Conservation (phyloP, 2,329 filamentous ascomycete genomes). For the Pseudogymnoascus destructans region DNA sequence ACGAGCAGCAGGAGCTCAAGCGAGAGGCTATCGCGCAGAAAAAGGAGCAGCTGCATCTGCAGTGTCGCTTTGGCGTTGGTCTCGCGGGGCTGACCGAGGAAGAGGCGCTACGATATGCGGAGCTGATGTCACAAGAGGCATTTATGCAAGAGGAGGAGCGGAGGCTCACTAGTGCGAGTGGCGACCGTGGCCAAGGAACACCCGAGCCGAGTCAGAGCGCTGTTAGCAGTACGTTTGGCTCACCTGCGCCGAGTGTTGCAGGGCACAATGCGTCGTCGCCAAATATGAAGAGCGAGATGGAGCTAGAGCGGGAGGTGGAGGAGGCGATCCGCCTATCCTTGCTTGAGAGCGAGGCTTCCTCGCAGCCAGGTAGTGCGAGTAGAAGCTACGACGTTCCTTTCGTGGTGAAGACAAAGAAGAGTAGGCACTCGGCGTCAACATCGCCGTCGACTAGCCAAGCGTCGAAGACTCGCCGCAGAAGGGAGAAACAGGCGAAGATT, state of each 20-base stretch:
- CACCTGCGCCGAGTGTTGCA: constrained; percentile 41
- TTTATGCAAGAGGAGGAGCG: constrained; percentile 44
- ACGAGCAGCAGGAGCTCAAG: constrained; percentile 71
- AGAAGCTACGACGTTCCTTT: constrained; percentile 36
- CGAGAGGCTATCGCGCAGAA: constrained; percentile 54
- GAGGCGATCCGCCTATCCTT: constrained; percentile 49
- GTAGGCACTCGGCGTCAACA: constrained; percentile 28
- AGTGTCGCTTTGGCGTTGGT: constrained; percentile 72
- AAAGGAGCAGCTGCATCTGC: constrained; percentile 57
- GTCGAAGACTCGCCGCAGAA: constrained; percentile 14
- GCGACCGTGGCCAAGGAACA: constrained; percentile 31
- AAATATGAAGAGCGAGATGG: constrained; percentile 29
- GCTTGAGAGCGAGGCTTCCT: constrained; percentile 40
- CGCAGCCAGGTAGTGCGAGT: constrained; percentile 33
- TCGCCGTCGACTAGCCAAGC: constrained; percentile 27
- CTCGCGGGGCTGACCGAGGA: constrained; percentile 54
- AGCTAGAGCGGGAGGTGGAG: constrained; percentile 48
- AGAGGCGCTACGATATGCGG: constrained; percentile 50
- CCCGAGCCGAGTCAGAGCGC: constrained; percentile 22
- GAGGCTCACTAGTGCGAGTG: constrained; percentile 38
- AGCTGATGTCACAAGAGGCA: constrained; percentile 52
- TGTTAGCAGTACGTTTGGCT: constrained; percentile 35
- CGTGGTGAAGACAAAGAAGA: constrained; percentile 34
- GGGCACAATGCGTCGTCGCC: constrained; percentile 25
- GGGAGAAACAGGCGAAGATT: constrained; percentile 21